Evolutionary conservation across 768 basidiomycete species (phyloP).

Genomic region (Mycena chlorophos): DNA sequence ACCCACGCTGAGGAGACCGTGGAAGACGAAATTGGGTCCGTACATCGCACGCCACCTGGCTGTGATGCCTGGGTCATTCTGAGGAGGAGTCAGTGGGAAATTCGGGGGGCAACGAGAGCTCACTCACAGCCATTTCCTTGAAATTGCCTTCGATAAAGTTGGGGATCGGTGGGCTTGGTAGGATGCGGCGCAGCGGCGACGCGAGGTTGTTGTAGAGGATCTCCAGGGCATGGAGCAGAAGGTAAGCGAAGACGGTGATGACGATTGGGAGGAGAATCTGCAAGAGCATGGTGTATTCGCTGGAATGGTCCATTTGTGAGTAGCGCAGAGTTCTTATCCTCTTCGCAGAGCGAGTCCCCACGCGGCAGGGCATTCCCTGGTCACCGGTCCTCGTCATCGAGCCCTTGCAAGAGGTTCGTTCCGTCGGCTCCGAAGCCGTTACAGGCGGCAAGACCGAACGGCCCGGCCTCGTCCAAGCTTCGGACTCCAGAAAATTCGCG

Average conservation of each 20-base stretch:
- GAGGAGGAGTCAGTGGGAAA: background rate
- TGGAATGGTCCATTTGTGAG: too few relatives aligned
- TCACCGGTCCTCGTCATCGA: too few relatives aligned
- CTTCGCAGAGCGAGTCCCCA: too few relatives aligned
- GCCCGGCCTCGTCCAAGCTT: too few relatives aligned
- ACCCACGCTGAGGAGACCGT: conserved; percentile 35
- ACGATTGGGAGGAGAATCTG: conserved; percentile 4
- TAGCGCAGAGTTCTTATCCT: too few relatives aligned
- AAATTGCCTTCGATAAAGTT: conserved; percentile 27
- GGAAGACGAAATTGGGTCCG: conserved; percentile 35
- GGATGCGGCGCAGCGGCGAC: conserved; percentile 3
- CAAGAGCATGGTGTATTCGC: conserved; percentile 1
- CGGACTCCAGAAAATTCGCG: too few relatives aligned
- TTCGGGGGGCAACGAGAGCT: background rate
- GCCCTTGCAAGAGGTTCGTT: too few relatives aligned
- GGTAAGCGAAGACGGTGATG: background rate
- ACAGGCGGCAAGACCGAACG: too few relatives aligned
- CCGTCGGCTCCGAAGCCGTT: too few relatives aligned
- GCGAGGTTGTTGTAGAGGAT: conserved; percentile 6
- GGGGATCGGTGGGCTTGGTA: background rate
- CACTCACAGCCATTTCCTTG: conserved; percentile 24
- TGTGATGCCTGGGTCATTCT: background rate
- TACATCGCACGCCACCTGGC: conserved; percentile 37
- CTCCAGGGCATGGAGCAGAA: background rate
- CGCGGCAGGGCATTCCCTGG: too few relatives aligned